Conservation (phyloP, 2,329 filamentous ascomycete genomes). For the Paraconiothyrium sp. region DNA sequence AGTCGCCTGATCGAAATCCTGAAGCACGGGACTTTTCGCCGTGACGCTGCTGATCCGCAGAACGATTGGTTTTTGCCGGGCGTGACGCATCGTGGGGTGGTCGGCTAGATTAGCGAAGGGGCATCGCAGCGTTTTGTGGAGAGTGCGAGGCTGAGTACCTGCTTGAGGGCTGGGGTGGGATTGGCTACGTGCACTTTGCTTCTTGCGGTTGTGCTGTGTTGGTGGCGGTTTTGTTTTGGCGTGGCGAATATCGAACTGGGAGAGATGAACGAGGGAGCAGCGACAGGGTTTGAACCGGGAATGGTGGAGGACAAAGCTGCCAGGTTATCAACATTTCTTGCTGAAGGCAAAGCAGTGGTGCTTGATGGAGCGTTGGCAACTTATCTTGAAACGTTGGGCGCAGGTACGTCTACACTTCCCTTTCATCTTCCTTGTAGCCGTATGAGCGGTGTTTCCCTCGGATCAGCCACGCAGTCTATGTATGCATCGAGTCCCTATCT, state of each 20-base stretch:
- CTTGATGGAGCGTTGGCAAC: conserved; percentile 60
- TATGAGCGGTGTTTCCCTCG: no score
- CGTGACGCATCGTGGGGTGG: not conserved
- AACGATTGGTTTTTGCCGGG: no score
- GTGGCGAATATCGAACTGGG: not conserved
- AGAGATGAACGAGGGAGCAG: not conserved
- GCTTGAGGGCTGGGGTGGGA: not conserved
- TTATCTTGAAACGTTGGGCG: conserved; percentile 56
- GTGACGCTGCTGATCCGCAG: not conserved
- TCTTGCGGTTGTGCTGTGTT: no score
- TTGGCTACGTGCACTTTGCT: not conserved
- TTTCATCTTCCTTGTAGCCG: not conserved
- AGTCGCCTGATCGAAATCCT: no score
- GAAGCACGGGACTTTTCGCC: not conserved
- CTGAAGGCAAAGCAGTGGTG: conserved; percentile 42
- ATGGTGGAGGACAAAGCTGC: not conserved
- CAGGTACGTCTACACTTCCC: conserved; percentile 19
- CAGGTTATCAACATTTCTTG: conserved; percentile 30
- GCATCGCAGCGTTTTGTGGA: not conserved
- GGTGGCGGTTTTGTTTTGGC: no score
- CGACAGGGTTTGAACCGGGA: not conserved
- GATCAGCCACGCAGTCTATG: no score
- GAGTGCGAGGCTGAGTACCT: not conserved
- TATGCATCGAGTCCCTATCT: no score
- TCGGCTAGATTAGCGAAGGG: conserved; percentile 6